Conservation (phyloP, 192 early-diverging fungal genomes). For the Helicostylum pulchrum region DNA sequence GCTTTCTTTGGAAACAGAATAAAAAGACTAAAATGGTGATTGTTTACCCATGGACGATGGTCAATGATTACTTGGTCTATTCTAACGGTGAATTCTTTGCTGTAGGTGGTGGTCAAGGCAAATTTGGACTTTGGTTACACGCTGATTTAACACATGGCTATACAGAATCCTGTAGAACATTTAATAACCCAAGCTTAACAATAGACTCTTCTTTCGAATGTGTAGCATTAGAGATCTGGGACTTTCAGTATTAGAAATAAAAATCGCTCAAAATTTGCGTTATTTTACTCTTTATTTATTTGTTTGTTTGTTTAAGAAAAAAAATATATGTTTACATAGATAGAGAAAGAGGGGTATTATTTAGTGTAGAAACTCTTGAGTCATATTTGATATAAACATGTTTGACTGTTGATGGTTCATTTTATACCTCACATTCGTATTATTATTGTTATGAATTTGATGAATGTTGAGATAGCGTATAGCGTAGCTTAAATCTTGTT, state of each 20-base stretch:
- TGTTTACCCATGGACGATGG: constrained; percentile 67
- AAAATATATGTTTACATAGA: too few relatives aligned
- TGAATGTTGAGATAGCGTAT: too few relatives aligned
- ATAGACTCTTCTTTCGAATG: constrained; percentile 8
- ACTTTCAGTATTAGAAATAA: not conserved
- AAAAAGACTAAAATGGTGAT: constrained; percentile 31
- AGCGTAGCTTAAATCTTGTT: too few relatives aligned
- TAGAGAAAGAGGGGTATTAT: too few relatives aligned
- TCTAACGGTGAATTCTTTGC: constrained; percentile 71
- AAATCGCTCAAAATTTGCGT: too few relatives aligned
- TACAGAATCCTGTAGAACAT: constrained; percentile 39
- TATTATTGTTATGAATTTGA: too few relatives aligned
- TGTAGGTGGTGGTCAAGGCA: constrained; percentile 71
- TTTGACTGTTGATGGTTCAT: too few relatives aligned
- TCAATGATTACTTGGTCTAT: constrained; percentile 73
- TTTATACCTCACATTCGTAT: too few relatives aligned
- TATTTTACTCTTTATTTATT: too few relatives aligned
- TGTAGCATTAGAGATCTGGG: constrained; percentile 19
- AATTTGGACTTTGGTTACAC: constrained; percentile 75
- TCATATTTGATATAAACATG: too few relatives aligned
- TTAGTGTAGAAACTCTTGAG: too few relatives aligned
- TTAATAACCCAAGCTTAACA: constrained; percentile 11
- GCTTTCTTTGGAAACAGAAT: constrained; percentile 67
- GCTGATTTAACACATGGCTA: constrained; percentile 66
- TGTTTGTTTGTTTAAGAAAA: too few relatives aligned